Percentiles rank a stretch among this genome's conserved stretches.
Evolutionary conservation across 768 basidiomycete genomes (phyloP).

Genomic region (Clitopilus passeckerianus): DNA sequence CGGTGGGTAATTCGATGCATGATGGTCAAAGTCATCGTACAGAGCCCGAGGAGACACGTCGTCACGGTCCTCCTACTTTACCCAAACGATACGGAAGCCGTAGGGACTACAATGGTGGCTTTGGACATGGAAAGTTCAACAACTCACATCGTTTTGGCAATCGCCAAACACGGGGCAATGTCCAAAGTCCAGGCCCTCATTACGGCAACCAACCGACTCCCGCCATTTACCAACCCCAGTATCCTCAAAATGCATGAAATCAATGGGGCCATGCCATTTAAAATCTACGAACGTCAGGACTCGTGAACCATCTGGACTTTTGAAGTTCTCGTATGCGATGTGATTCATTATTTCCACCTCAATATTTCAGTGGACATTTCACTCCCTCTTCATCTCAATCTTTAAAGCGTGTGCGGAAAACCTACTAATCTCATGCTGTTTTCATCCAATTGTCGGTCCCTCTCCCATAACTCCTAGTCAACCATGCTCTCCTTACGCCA

Average conservation of each 20-base stretch:
- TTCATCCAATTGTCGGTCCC: slow-evolving; percentile 1
- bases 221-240: background rate
- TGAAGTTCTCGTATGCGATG: too few relatives aligned
- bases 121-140: slow-evolving; percentile 15
- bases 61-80: slow-evolving; percentile 5
- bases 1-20: too few relatives aligned
- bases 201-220: background rate
- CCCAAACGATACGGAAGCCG: slow-evolving; percentile 19
- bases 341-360: background rate
- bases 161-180: slow-evolving; percentile 21
- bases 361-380: background rate
- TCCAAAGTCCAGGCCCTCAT: background rate
- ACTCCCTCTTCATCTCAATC: too few relatives aligned
- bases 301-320: too few relatives aligned
- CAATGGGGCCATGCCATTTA: background rate
- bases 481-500: too few relatives aligned
- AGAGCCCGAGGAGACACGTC: slow-evolving; percentile 9
- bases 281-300: background rate
- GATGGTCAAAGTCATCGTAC: background rate
- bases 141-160: slow-evolving; percentile 16
- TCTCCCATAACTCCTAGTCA: too few relatives aligned
- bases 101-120: slow-evolving; percentile 18
- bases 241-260: background rate
- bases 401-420: too few relatives aligned
- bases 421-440: too few relatives aligned